Evolutionary conservation across 2,329 filamentous ascomycete genomes (phyloP).

Genomic region (Fusarium graminum): DNA sequence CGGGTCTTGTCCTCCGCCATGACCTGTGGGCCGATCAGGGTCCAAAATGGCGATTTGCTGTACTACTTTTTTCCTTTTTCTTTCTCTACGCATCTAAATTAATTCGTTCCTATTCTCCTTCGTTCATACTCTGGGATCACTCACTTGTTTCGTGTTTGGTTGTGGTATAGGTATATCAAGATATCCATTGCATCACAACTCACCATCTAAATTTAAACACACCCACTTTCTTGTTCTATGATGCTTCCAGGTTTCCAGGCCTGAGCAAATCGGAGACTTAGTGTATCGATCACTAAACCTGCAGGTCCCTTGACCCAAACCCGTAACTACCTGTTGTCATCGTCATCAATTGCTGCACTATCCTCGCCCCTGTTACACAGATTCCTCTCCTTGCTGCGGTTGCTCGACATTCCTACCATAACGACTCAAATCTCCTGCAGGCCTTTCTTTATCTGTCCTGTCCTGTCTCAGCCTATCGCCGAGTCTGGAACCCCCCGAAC

Average conservation of each 20-base stretch:
- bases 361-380: constrained; percentile 3
- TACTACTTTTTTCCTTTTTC: background rate
- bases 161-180: background rate
- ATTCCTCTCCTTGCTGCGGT: constrained; percentile 4
- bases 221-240: background rate
- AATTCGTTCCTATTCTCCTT: background rate
- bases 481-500: background rate
- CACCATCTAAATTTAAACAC: background rate
- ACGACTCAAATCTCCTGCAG: background rate
- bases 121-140: background rate
- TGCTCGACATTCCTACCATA: background rate
- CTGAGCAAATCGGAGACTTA: constrained; percentile 23
- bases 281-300: constrained; percentile 25
- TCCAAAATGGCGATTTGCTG: constrained; percentile 12
- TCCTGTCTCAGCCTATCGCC: constrained; percentile 26
- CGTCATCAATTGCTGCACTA: constrained; percentile 12
- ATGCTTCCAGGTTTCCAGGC: constrained; percentile 15
- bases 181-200: background rate
- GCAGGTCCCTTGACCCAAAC: constrained; percentile 26
- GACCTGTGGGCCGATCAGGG: constrained; percentile 20
- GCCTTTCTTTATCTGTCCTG: background rate
- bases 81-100: background rate
- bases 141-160: constrained; percentile 9
- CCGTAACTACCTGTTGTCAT: constrained; percentile 20
- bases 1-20: constrained; percentile 18